A percentile compares a stretch with the other conserved stretches of the same genome.
Evolutionary conservation across 176 grass and related monocot genomes (phyloP).

Genomic region (Canna indica): DNA sequence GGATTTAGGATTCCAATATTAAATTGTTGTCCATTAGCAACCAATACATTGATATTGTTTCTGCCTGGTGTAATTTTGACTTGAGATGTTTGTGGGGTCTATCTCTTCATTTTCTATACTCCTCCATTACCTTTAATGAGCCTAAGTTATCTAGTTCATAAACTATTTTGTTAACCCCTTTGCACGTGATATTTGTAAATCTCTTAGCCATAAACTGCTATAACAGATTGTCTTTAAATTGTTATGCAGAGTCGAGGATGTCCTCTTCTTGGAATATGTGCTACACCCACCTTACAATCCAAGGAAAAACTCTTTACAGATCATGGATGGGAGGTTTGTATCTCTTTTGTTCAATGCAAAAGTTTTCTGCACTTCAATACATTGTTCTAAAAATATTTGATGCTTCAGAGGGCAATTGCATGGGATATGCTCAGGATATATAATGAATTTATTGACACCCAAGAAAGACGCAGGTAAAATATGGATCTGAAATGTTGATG

Average conservation of each 20-base stretch:
- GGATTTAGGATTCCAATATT: too few relatives aligned
- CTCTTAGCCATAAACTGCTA: background rate
- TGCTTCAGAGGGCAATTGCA: slow-evolving; percentile 61
- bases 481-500: background rate
- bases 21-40: too few relatives aligned
- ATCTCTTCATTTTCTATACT: too few relatives aligned
- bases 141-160: too few relatives aligned
- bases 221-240: background rate
- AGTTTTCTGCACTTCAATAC: background rate
- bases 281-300: slow-evolving; percentile 70
- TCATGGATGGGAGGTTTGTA: slow-evolving; percentile 71
- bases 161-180: background rate
- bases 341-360: background rate
- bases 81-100: too few relatives aligned
- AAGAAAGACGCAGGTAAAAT: slow-evolving; percentile 70
- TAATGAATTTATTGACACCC: slow-evolving; percentile 71
- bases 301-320: slow-evolving; percentile 82
- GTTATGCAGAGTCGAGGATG: slow-evolving; percentile 80
- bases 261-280: slow-evolving; percentile 79
- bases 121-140: too few relatives aligned
- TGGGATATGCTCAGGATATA: slow-evolving; percentile 97
- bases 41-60: too few relatives aligned
- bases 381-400: background rate
- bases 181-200: background rate
- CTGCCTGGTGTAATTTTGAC: too few relatives aligned